phyloP scores from a whole-genome alignment of 352 stramenopile species.

The Phytophthora megakarya region DNA sequence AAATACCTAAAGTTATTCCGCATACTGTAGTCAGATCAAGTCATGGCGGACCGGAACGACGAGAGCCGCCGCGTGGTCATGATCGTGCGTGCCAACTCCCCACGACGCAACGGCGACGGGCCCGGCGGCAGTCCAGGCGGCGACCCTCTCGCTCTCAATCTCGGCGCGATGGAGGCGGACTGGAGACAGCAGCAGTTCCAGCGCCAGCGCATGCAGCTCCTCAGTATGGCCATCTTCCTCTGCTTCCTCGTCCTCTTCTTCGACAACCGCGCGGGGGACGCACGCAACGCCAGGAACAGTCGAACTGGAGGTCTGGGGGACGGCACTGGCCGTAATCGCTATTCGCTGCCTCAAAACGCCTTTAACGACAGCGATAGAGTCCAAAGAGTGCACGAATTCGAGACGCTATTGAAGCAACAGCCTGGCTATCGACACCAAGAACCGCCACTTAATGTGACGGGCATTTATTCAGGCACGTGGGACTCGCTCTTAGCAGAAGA shows the following conservation, averaged over 20 bases:
- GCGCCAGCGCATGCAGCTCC: slow-evolving; percentile 86
- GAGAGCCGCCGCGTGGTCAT: slow-evolving; percentile 73
- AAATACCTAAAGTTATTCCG: not conserved
- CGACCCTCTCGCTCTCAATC: slow-evolving; percentile 51
- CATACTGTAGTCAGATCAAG: slow-evolving; percentile 24
- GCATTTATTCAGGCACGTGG: slow-evolving; percentile 83
- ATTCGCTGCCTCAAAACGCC: slow-evolving; percentile 45
- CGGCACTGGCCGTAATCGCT: slow-evolving; percentile 38
- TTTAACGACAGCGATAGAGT: slow-evolving; percentile 72
- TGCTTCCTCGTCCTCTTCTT: slow-evolving; percentile 90
- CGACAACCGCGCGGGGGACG: slow-evolving; percentile 68
- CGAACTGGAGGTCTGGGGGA: slow-evolving; percentile 16
- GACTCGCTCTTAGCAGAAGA: slow-evolving; percentile 58
- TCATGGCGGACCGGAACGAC: slow-evolving; percentile 40
- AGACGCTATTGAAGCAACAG: slow-evolving; percentile 52
- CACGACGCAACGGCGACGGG: slow-evolving; percentile 34
- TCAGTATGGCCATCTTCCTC: slow-evolving; percentile 88
- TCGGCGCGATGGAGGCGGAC: slow-evolving; percentile 74
- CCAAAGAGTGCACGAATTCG: slow-evolving; percentile 52
- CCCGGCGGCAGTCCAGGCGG: slow-evolving; percentile 17
- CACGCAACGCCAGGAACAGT: slow-evolving; percentile 35
- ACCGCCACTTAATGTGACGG: slow-evolving; percentile 68
- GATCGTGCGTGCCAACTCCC: slow-evolving; percentile 75
- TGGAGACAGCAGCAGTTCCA: slow-evolving; percentile 88
- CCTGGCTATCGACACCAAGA: slow-evolving; percentile 48